Base-by-base conservation (phyloP, 139 green algal genomes). In the Tetraselmis chui region DNA sequence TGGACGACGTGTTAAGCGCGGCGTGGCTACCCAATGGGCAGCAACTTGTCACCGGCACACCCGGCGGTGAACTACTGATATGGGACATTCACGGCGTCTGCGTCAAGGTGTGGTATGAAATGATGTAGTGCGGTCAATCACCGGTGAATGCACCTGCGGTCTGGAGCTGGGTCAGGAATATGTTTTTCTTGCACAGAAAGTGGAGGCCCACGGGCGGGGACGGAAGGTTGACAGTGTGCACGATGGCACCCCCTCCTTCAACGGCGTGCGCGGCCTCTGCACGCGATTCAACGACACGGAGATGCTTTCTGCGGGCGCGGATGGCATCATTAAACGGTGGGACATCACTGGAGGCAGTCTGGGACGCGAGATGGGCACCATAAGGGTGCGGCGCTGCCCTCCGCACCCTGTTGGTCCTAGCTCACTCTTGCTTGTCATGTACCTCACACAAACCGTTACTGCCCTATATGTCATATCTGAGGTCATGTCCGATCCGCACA, bases 1-100 rank as follows among this genome's bases (percentile, higher is more conserved):
- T 87, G 28, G 31, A 80, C 23, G 86, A 90, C 79, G 88, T 93
- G 27, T 80, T 89, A 75, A 83, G 76, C 67, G 90, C 85, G 24
- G 31, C 28, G 30, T 92, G 91, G 74, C 84, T 93, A 28, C 87
- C 85, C 11, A 76, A 28, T 28, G 84, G 78, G 0, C 74, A 82
- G 22, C 87, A 79, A 32, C 74, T 92, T 31, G 88, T 90, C 2
- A 91, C 90, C 0, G 90, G 90, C 30, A 80, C 76, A 1, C 83
- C 23, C 29, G 80, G 67, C 25, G 90, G 87, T 5, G 81, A 86
- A 0, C 76, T 93, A 75, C 79, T 90, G 27, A 76, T 92, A 76
- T 93, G 89, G 87, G 89, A 91, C 78, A 77, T 90, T 28, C 29
- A 28, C 28, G 85, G 83, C 26, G 28, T 78, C 74, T 91, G 88